Conservation (phyloP, 106 monocot genomes). For the Allium fistulosum region DNA sequence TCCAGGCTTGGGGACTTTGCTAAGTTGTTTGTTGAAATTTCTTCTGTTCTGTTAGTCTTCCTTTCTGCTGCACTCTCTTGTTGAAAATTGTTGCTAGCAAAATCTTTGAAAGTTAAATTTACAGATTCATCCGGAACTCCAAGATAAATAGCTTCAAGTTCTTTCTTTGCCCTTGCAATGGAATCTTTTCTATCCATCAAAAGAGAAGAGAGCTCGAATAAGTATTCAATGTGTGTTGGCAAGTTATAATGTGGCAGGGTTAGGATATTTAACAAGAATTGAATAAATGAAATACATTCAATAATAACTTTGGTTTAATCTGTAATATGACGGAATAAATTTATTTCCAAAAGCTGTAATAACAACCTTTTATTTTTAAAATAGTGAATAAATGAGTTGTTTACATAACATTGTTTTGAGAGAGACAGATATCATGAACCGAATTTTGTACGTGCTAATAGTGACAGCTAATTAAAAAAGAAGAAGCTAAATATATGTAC, state of each 20-base stretch:
- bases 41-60: not conserved
- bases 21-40: not conserved
- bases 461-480: not conserved
- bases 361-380: not conserved
- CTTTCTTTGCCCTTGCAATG: conserved; percentile 17
- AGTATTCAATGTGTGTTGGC: not conserved
- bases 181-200: conserved; percentile 25
- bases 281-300: not conserved
- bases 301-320: not conserved
- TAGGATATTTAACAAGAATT: not conserved
- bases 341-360: not conserved
- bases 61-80: not conserved
- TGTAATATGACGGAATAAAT: not conserved
- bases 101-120: conserved; percentile 40
- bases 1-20: conserved; percentile 23
- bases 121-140: conserved; percentile 37
- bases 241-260: not conserved
- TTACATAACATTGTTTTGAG: no score
- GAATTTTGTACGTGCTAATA: not conserved
- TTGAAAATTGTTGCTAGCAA: conserved; percentile 6
- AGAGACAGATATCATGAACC: no score
- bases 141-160: conserved; percentile 35
- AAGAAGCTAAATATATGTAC: not conserved
- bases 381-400: not conserved
- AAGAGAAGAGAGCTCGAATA: not conserved